These are phyloP conservation scores for Salix exigua DNA, from an alignment of 345 rosid species.

Conservation along the genomic window DNA sequence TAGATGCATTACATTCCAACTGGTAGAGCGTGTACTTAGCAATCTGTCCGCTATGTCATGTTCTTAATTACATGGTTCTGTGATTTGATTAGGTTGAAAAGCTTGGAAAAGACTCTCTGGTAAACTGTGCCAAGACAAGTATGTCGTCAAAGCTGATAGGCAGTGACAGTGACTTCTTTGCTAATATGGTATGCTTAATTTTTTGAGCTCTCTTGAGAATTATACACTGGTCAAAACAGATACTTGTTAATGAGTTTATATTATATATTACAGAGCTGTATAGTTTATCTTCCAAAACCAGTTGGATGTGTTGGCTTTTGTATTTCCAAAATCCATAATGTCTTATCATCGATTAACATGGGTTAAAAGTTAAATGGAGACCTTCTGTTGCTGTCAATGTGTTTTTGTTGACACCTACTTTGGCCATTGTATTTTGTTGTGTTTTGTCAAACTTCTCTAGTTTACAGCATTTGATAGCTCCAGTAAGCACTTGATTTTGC, in stretches of 20 bases:
- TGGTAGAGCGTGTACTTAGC: not conserved
- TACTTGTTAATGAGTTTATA: not conserved
- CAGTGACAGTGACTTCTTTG: constrained; percentile 86
- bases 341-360: not conserved
- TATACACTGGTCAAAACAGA: no score
- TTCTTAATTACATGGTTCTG: not conserved
- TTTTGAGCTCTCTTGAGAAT: not conserved
- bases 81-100: constrained; percentile 68
- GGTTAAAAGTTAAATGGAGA: not conserved
- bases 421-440: not conserved
- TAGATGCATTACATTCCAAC: not conserved
- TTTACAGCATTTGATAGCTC: not conserved
- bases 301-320: not conserved
- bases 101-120: constrained; percentile 82
- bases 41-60: not conserved
- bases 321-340: not conserved
- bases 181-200: constrained; percentile 63
- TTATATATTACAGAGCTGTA: not conserved
- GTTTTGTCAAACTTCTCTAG: not conserved
- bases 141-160: constrained; percentile 97
- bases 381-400: not conserved
- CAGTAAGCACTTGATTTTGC: not conserved
- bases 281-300: not conserved
- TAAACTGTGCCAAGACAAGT: constrained; percentile 96
- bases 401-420: not conserved